Evolutionary conservation across 2,329 filamentous ascomycete genomes (phyloP).

Genomic region (Massarina eburnea): DNA sequence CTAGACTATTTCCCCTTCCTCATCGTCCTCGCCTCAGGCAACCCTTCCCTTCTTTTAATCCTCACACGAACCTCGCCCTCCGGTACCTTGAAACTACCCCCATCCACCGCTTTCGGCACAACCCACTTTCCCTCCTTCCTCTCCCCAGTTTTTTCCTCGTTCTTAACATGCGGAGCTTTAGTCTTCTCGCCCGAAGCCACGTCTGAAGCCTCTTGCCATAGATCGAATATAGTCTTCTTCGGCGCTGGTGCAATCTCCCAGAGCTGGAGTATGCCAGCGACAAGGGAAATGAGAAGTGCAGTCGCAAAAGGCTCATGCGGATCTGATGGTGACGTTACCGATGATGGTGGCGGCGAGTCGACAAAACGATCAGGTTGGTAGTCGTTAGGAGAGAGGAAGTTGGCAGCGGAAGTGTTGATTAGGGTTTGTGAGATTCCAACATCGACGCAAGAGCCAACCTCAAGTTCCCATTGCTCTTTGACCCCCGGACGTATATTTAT

Average conservation of each 20-base stretch:
- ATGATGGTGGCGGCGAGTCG: constrained; percentile 12
- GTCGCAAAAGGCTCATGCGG: constrained; percentile 21
- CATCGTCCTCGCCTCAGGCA: constrained; percentile 10
- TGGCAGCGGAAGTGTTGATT: constrained; percentile 32
- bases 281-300: constrained; percentile 28
- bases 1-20: constrained; percentile 10
- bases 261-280: constrained; percentile 37
- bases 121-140: constrained; percentile 46
- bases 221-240: constrained; percentile 35
- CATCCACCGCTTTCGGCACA: constrained; percentile 52
- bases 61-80: constrained; percentile 56
- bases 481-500: constrained; percentile 14
- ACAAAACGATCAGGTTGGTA: constrained; percentile 34
- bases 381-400: constrained; percentile 19
- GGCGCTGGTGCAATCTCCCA: constrained; percentile 38
- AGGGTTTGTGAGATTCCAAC: constrained; percentile 32
- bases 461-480: constrained; percentile 29
- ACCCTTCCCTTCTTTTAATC: constrained; percentile 47
- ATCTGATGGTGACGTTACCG: constrained; percentile 18
- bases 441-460: constrained; percentile 29
- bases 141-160: constrained; percentile 21
- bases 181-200: constrained; percentile 23
- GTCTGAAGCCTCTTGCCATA: constrained; percentile 34
- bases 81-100: constrained; percentile 54
- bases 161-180: constrained; percentile 7